These are phyloP conservation scores for Ophiosphaerella korrae DNA, from an alignment of 2,329 filamentous ascomycete genomes.

Conservation along the genomic window DNA sequence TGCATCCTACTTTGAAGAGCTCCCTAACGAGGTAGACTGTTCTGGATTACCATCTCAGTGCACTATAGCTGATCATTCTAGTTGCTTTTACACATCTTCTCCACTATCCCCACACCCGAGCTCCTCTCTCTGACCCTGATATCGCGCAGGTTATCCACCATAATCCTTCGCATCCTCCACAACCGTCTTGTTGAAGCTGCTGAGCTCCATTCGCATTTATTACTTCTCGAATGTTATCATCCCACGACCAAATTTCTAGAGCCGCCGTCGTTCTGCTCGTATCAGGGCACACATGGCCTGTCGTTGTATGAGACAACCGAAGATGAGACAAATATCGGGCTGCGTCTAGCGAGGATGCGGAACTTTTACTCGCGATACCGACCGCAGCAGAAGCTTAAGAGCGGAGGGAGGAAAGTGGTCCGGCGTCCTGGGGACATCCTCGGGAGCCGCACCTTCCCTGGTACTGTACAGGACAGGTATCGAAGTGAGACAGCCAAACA, in stretches of 20 bases:
- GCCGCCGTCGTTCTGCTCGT: slow-evolving; percentile 71
- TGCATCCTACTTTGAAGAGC: slow-evolving; percentile 39
- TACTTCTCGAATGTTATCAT: slow-evolving; percentile 81
- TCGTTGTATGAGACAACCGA: slow-evolving; percentile 46
- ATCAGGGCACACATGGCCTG: slow-evolving; percentile 68
- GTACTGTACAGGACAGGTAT: slow-evolving; percentile 31
- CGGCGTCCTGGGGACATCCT: slow-evolving; percentile 55
- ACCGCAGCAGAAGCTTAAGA: slow-evolving; percentile 63
- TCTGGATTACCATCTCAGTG: neutral
- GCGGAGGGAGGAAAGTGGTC: slow-evolving; percentile 39
- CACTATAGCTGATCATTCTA: slow-evolving; percentile 24
- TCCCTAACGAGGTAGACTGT: slow-evolving; percentile 45
- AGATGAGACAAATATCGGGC: slow-evolving; percentile 28
- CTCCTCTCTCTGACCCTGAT: slow-evolving; percentile 62
- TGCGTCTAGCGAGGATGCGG: slow-evolving; percentile 56
- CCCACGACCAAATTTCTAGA: slow-evolving; percentile 71
- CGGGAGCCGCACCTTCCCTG: slow-evolving; percentile 49
- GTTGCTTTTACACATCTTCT: slow-evolving; percentile 53
- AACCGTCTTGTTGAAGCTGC: slow-evolving; percentile 66
- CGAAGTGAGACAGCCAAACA: slow-evolving; percentile 59
- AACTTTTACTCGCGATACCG: slow-evolving; percentile 73
- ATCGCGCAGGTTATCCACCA: slow-evolving; percentile 66
- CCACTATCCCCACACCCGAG: slow-evolving; percentile 47
- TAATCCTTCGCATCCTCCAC: slow-evolving; percentile 68
- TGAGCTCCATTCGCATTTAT: slow-evolving; percentile 63